Conservation (phyloP, 495 filamentous ascomycete genomes). For the Neurospora africana region DNA sequence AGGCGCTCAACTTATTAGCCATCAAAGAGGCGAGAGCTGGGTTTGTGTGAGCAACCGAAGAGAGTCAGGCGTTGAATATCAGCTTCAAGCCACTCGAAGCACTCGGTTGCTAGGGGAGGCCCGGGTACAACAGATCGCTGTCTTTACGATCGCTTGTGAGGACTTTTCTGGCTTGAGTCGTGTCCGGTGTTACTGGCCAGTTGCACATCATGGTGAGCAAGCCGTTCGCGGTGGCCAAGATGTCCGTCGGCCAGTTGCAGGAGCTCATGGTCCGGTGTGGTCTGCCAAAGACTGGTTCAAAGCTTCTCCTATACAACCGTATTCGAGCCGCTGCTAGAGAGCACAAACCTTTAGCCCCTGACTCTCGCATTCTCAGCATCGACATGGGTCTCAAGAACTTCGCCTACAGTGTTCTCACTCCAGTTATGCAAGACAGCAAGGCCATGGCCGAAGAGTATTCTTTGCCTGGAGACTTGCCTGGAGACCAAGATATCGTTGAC, state of each 20-base stretch:
- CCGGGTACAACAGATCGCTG: not conserved
- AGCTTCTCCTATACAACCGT: slow-evolving; percentile 4
- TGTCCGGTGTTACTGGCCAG: not conserved
- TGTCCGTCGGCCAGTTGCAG: not conserved
- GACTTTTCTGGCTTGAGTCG: not conserved
- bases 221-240: not conserved
- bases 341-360: slow-evolving; percentile 6
- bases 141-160: not conserved
- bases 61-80: not conserved
- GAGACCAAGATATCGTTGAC: not conserved
- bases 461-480: not conserved
- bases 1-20: not conserved
- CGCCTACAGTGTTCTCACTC: slow-evolving; percentile 56
- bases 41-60: not conserved
- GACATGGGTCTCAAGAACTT: slow-evolving; percentile 84
- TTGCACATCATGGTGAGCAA: not conserved
- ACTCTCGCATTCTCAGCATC: slow-evolving; percentile 54
- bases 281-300: slow-evolving; percentile 12
- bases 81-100: not conserved
- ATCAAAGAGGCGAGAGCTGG: not conserved
- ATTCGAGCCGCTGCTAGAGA: slow-evolving; percentile 12
- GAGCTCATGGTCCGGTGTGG: slow-evolving; percentile 11
- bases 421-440: slow-evolving; percentile 6
- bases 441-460: not conserved
- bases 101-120: not conserved